phyloP scores from a whole-genome alignment of 2,329 filamentous ascomycete genomes.

The Sarocladiaceae sp. region DNA sequence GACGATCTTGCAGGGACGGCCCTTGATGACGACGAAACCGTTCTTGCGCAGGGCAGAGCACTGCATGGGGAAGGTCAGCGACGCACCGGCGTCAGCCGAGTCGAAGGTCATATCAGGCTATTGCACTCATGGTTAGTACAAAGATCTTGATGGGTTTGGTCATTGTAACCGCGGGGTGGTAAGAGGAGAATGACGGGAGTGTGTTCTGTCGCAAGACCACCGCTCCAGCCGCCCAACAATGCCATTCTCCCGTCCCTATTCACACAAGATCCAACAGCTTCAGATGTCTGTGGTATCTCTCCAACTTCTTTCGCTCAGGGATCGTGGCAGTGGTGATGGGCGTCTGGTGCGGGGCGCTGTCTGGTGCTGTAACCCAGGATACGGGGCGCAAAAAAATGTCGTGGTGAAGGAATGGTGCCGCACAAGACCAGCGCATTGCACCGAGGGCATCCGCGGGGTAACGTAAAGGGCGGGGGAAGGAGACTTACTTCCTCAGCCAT shows the following conservation, averaged over 20 bases:
- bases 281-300: neutral
- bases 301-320: neutral
- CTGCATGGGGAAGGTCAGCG: constrained; percentile 93
- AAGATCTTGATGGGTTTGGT: neutral
- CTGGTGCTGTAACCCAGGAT: neutral
- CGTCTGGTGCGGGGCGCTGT: constrained; percentile 8
- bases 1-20: constrained; percentile 99
- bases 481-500: constrained; percentile 54
- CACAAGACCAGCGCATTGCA: neutral
- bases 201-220: constrained; percentile 5
- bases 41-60: constrained; percentile 99
- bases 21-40: constrained; percentile 97
- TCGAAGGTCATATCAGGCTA: constrained; percentile 76
- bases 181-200: neutral
- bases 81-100: constrained; percentile 92
- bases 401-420: constrained; percentile 9
- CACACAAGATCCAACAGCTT: neutral
- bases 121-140: constrained; percentile 14
- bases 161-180: constrained; percentile 6
- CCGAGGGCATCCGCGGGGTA: constrained; percentile 15
- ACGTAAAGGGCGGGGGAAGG: constrained; percentile 3
- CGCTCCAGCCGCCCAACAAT: neutral
- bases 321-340: neutral
- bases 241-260: neutral
- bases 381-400: constrained; percentile 9